Base-by-base conservation (phyloP, 331 rosid genomes). In the Malus hybrid region DNA sequence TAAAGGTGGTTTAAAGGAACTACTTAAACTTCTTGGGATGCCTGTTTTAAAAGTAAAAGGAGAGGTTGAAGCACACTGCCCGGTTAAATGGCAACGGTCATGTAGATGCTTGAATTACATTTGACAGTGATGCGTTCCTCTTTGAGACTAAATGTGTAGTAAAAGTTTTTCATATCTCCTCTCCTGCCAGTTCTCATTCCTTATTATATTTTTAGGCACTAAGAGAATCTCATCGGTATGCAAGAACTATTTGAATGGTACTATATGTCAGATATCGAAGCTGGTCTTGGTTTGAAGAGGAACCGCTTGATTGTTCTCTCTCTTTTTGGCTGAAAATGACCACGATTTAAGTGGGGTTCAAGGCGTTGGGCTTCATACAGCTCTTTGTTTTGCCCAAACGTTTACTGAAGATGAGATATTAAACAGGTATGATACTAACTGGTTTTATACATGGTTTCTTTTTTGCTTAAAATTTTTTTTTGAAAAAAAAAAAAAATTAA, bases 171-270 rank as follows among this genome's bases (percentile, higher is more conserved):
- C 24, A 22, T 22, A 22, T 22, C 24, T 22, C 24, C 24, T 22
- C 24, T 22, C 24, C 1, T 22, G 24, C 24, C 24, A 22, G 24
- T 22, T 22, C 24, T 22, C 28, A 36, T 28, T 34, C 56, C 73
- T 16, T 42, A 22, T 22, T 22, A 22, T 22, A 22, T 22, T 22
- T 71, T 60, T 71, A 64, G 50, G 77, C 54, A 82, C 75, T 46
- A 29, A 82, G 79, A 76, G 75, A 80, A 71, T 80, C 60, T 73
- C 75, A 65, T 76, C 24, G 24, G 61, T 73, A 29, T 82, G 85
- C 87, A 93, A 97, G 98, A 90, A 85, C 92, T 95, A 27, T 90
- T 93, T 84, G 95, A 91, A 83, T 91, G 96, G 85, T 91, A 91
- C 93, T 62, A 70, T 67, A 82, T 91, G 87, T 90, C 96, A 48